Base-by-base conservation (phyloP, 2,329 filamentous ascomycete species). In the Plenodomus tracheiphilus region DNA sequence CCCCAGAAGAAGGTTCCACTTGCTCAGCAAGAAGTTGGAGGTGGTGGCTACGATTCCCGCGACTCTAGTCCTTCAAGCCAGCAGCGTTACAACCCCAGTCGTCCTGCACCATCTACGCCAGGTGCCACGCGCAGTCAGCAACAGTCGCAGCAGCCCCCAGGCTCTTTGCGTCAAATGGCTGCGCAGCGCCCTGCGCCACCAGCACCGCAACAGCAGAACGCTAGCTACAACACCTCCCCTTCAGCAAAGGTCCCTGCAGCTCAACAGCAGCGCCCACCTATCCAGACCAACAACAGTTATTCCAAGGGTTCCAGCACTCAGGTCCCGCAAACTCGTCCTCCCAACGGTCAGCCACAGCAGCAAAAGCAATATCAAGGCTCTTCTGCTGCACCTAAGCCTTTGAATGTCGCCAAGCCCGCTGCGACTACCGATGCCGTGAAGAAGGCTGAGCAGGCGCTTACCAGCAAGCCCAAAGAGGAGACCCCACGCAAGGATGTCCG, bases 11-110 rank as follows among this genome's bases (percentile, higher is more conserved):
- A 89, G 69, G 76, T 85, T 10, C 89, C 90, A 2, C 66, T 94
- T 58, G 91, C 92, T 25, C 90, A 97, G 71, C 92, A 97, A 74
- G 94, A 97, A 72, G 77, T 97, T 59, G 90, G 89, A 48, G 88
- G 84, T 53, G 78, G 80, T 53, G 75, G 79, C 38, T 79, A 79
- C 49, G 72, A 77, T 61, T 55, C 69, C 30, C 63, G 74, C 50
- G 77, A 77, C 51, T 55, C 70, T n/a, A 76, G 74, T 46, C 74
- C 73, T 18, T 72, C 77, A 17, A 69, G 81, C 13, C 72, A 79
- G 39, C 72, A 79, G 61, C 84, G 91, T 53, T 97, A 91, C 74
- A 96, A 96, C 70, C 91, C 93, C 3, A 86, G 85, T 44, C 83
- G 93, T 65, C 88, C 89, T 34, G 88, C 93, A 41, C 93, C 92